A percentile compares a stretch with the other conserved stretches of the same genome.
Evolutionary conservation across 805 yeast genomes (phyloP).

Genomic region (Candida montana): DNA sequence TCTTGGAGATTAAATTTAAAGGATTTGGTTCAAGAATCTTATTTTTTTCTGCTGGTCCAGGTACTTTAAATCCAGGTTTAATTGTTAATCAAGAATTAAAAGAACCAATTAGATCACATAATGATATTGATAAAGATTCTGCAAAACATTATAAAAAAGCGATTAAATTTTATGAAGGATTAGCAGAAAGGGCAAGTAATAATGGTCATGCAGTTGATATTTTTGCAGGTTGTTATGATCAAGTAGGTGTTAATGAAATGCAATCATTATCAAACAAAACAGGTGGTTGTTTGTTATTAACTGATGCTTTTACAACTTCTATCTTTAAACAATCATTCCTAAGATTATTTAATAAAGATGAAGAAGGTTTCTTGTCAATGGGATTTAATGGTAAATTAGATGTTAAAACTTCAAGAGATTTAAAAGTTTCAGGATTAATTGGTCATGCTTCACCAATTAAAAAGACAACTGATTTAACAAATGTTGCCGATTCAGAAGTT

Average conservation of each 20-base stretch:
- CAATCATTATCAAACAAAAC: conserved; percentile 76
- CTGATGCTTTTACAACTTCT: conserved; percentile 92
- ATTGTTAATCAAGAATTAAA: conserved; percentile 87
- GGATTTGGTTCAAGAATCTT: conserved; percentile 86
- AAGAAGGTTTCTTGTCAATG: conserved; percentile 78
- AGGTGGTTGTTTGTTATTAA: conserved; percentile 82
- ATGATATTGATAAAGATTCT: conserved; percentile 86
- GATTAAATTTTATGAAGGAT: conserved; percentile 66
- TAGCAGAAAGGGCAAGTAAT: conserved; percentile 66
- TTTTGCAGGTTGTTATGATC: conserved; percentile 94
- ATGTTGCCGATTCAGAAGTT: conserved; percentile 86
- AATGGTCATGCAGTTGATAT: conserved; percentile 82
- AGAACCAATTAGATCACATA: conserved; percentile 96
- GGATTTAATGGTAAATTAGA: conserved; percentile 88
- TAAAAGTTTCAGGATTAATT: conserved; percentile 86
- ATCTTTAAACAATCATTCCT: conserved; percentile 89
- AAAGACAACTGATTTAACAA: conserved; percentile 44
- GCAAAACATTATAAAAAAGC: conserved; percentile 89
- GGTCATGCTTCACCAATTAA: conserved; percentile 82
- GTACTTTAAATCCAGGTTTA: conserved; percentile 91
- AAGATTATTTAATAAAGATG: conserved; percentile 82
- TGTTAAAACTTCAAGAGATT: conserved; percentile 79
- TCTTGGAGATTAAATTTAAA: conserved; percentile 77
- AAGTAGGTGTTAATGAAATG: conserved; percentile 93
- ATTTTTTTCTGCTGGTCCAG: conserved; percentile 91